Conservation (phyloP, 495 filamentous ascomycete genomes). For the Hypoxylon crocopeplum region DNA sequence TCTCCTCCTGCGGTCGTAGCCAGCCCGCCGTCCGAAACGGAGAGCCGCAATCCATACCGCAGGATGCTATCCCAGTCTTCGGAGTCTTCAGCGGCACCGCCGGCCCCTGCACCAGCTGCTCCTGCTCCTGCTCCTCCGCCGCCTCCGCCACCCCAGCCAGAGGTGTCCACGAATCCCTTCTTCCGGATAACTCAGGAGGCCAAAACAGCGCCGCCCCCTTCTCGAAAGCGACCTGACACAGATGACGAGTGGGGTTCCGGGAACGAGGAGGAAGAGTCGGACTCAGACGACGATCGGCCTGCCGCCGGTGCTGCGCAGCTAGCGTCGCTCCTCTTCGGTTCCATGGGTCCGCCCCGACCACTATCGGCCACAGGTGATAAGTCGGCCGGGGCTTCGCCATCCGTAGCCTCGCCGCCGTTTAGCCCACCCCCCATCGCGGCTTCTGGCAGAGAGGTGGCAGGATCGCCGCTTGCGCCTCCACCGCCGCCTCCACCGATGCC, state of each 20-base stretch:
- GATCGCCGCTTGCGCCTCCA: slow-evolving; percentile 43
- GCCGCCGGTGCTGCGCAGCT: slow-evolving; percentile 87
- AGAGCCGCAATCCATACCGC: slow-evolving; percentile 61
- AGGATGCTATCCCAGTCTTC: slow-evolving; percentile 59
- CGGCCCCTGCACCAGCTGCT: slow-evolving; percentile 50
- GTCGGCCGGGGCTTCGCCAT: slow-evolving; percentile 54
- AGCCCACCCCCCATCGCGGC: slow-evolving; percentile 43
- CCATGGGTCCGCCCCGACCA: slow-evolving; percentile 93
- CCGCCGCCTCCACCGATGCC: slow-evolving; percentile 56
- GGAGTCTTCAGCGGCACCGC: slow-evolving; percentile 54
- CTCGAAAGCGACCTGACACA: slow-evolving; percentile 49
- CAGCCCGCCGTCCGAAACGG: slow-evolving; percentile 55
- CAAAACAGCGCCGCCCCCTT: slow-evolving; percentile 42
- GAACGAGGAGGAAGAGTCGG: slow-evolving; percentile 71
- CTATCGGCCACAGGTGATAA: slow-evolving; percentile 82
- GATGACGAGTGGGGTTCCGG: slow-evolving; percentile 93
- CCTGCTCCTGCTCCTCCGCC: slow-evolving; percentile 51
- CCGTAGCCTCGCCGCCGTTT: slow-evolving; percentile 46
- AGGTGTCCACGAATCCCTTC: slow-evolving; percentile 92
- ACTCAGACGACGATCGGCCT: slow-evolving; percentile 73
- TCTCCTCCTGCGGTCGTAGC: slow-evolving; percentile 48
- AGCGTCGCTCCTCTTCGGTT: slow-evolving; percentile 92
- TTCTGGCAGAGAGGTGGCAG: slow-evolving; percentile 48
- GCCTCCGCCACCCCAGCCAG: slow-evolving; percentile 51
- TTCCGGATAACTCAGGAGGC: slow-evolving; percentile 76